These are phyloP conservation scores for Combretum micranthum DNA, from an alignment of 345 rosid species.

Conservation along the genomic window DNA sequence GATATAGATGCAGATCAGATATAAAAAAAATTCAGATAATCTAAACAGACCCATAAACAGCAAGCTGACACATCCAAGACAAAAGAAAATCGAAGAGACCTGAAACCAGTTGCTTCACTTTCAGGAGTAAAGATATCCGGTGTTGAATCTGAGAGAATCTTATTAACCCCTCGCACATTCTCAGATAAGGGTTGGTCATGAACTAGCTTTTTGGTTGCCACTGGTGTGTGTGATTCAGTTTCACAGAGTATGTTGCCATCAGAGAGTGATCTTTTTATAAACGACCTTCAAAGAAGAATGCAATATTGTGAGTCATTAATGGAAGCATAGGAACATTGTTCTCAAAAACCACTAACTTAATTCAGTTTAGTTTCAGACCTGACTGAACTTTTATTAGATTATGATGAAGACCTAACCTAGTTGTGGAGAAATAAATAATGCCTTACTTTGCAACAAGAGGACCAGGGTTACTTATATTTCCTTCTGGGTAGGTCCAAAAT, in stretches of 20 bases:
- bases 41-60: too few relatives aligned
- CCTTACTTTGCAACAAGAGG: neutral
- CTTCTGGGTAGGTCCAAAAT: too few relatives aligned
- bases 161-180: slow-evolving; percentile 24
- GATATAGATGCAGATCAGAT: too few relatives aligned
- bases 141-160: slow-evolving; percentile 60
- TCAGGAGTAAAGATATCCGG: slow-evolving; percentile 55
- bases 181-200: slow-evolving; percentile 29
- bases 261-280: slow-evolving; percentile 74
- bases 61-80: neutral
- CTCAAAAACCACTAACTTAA: too few relatives aligned
- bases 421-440: too few relatives aligned
- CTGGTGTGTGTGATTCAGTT: slow-evolving; percentile 25
- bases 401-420: neutral
- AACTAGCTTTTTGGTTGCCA: slow-evolving; percentile 24
- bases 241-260: slow-evolving; percentile 72
- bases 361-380: too few relatives aligned
- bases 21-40: too few relatives aligned
- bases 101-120: slow-evolving; percentile 31
- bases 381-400: too few relatives aligned
- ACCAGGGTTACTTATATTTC: neutral
- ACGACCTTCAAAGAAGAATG: slow-evolving; percentile 35
- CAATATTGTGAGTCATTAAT: neutral
- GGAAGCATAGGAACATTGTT: neutral
- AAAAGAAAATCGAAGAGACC: slow-evolving; percentile 29